Base-by-base conservation (phyloP, 2,329 filamentous ascomycete genomes). In the Pseudofabraea citricarpa region DNA sequence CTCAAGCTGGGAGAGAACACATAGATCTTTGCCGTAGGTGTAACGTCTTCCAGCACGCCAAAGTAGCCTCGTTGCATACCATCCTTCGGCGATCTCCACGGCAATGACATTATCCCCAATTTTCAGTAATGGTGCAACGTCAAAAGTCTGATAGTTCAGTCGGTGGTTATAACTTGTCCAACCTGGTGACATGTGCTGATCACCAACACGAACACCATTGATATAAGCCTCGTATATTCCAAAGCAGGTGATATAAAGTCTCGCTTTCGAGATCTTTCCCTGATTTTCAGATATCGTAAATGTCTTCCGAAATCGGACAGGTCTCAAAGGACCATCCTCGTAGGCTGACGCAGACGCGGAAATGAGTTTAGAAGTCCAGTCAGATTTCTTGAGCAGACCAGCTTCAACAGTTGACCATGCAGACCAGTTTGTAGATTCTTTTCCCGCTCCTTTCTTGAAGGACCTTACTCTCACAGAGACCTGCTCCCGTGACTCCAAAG, bases 1-100 rank as follows among this genome's bases (percentile, higher is more conserved):
- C 38, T 62, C 60, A 7, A 63, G 47, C 52, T 60, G 60, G 0
- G 50, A 56, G 3, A 62, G 42, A 6, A 59, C 35, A 1, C 47
- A 58, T 16, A 62, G 45, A 52, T 58, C 61, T 13, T 66, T 57
- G 4, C 71, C 70, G 21, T 61, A 69, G 26, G 64, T 61, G 19
- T 63, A 59, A 9, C 65, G 59, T 2, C 53, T 49, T 2, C 51
- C 49, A 3, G 56, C 59, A 2, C 56, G 53, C 48, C 52, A 64
- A 2, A 57, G 55, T 1, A 72, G 51, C 2, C 68, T 50, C 1
- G 68, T 66, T 9, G 59, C 50, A 36, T 64, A 76, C 74, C 73
- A 77, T 2, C 74, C 73, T 47, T 74, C 71, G 2, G 62, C 71
- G n/a, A 74, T 60, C 15, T 64, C 61, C 4, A 66, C 60, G 0